These are phyloP conservation scores for Trichoderma endophyticum DNA, from an alignment of 2,329 filamentous ascomycete genomes.

Conservation along the genomic window DNA sequence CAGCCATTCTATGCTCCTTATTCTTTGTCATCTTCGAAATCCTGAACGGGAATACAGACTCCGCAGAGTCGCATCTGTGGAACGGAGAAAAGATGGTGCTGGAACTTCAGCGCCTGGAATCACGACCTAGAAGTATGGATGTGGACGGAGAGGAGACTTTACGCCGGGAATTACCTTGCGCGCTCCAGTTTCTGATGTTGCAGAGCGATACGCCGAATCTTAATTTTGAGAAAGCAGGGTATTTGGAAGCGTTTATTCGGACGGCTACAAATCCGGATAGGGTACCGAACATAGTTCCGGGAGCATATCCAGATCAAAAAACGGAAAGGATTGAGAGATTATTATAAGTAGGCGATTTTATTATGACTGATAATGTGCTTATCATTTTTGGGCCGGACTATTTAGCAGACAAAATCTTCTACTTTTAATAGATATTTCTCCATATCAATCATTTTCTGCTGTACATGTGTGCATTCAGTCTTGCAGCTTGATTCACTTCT, in stretches of 20 bases:
- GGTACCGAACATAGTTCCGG: background rate
- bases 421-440: background rate
- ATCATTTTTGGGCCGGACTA: background rate
- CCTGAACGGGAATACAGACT: conserved; percentile 35
- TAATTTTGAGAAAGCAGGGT: conserved; percentile 1
- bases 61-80: conserved; percentile 35
- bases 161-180: conserved; percentile 21
- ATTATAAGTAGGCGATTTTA: background rate
- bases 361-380: background rate
- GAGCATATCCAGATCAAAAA: background rate
- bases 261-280: conserved; percentile 7
- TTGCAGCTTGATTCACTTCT: background rate
- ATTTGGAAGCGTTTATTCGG: conserved; percentile 8
- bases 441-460: background rate
- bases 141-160: background rate
- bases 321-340: background rate
- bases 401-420: background rate
- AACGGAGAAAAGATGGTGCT: conserved; percentile 38
- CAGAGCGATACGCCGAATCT: conserved; percentile 20
- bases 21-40: conserved; percentile 39
- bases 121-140: background rate
- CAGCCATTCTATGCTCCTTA: conserved; percentile 36
- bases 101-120: conserved; percentile 27
- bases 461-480: background rate
- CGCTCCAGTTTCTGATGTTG: conserved; percentile 24